These are phyloP conservation scores for Cicer chorassanicum DNA, from an alignment of 306 rosid genomes.

Conservation along the genomic window DNA sequence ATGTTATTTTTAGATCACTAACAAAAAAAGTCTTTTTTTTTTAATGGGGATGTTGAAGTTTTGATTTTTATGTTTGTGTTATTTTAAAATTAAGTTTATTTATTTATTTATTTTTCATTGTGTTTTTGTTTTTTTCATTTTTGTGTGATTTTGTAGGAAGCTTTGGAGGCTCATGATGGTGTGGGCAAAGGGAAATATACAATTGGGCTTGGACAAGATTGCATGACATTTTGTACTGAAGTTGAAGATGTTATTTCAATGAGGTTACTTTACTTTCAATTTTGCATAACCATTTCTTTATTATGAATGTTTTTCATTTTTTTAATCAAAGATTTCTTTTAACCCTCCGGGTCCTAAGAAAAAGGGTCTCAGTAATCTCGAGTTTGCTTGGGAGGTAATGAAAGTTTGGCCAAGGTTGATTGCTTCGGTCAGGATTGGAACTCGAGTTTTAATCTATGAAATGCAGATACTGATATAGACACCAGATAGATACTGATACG, in stretches of 20 bases:
- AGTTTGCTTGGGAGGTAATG: no score
- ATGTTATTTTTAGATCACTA: not conserved
- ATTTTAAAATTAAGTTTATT: not conserved
- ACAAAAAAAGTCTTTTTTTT: not conserved
- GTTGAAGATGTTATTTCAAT: slow-evolving; percentile 90
- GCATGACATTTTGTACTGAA: slow-evolving; percentile 83
- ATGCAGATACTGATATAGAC: no score
- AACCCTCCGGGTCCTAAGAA: no score
- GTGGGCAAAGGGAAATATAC: slow-evolving; percentile 86
- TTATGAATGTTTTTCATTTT: not conserved
- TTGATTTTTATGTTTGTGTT: not conserved
- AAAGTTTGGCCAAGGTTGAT: no score
- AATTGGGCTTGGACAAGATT: slow-evolving; percentile 88
- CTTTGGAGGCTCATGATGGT: slow-evolving; percentile 90
- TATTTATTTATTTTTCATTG: not conserved
- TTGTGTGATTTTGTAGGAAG: slow-evolving; percentile 56
- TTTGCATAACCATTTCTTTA: not conserved
- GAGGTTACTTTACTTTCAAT: slow-evolving; percentile 53
- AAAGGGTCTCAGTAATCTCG: no score
- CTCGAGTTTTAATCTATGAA: no score
- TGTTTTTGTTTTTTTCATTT: slow-evolving; percentile 1
- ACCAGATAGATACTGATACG: no score
- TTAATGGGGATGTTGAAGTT: not conserved
- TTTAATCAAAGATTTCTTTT: not conserved
- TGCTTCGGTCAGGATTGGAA: no score